Evolutionary conservation across 495 filamentous ascomycete species (phyloP).

Genomic region (Aspergillus coremiiformis): DNA sequence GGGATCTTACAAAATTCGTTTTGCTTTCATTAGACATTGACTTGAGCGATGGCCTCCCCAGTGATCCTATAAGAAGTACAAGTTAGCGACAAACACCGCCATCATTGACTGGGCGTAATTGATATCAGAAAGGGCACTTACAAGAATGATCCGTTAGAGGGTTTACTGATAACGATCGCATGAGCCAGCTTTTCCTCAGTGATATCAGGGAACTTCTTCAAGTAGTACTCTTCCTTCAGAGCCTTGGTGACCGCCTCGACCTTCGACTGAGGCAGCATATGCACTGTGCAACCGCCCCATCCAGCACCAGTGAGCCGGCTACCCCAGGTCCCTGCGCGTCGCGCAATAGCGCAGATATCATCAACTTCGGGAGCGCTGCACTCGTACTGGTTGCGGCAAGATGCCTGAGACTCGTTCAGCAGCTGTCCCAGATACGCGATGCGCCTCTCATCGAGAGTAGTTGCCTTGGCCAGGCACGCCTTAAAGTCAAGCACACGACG

Average conservation of each 20-base stretch:
- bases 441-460: conserved; percentile 48
- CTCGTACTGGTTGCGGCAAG: conserved; percentile 77
- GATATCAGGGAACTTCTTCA: conserved; percentile 60
- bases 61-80: conserved; percentile 26
- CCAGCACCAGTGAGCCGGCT: conserved; percentile 87
- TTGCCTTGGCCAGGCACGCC: conserved; percentile 51
- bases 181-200: conserved; percentile 62
- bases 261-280: conserved; percentile 79
- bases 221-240: conserved; percentile 76
- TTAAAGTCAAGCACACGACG: conserved; percentile 80
- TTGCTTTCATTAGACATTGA: no score
- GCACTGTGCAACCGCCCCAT: conserved; percentile 95
- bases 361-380: conserved; percentile 90
- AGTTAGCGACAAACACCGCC: conserved; percentile 2
- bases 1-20: no score
- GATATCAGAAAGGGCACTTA: conserved; percentile 17
- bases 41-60: conserved; percentile 35
- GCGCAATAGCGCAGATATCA: conserved; percentile 72
- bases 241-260: conserved; percentile 73
- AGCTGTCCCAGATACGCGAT: conserved; percentile 69
- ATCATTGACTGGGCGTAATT: background rate
- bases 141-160: conserved; percentile 47
- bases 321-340: conserved; percentile 70
- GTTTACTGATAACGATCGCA: conserved; percentile 86
- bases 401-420: conserved; percentile 82